Conservation (phyloP, 139 green algal genomes). For the Zygnema cylindricum region DNA sequence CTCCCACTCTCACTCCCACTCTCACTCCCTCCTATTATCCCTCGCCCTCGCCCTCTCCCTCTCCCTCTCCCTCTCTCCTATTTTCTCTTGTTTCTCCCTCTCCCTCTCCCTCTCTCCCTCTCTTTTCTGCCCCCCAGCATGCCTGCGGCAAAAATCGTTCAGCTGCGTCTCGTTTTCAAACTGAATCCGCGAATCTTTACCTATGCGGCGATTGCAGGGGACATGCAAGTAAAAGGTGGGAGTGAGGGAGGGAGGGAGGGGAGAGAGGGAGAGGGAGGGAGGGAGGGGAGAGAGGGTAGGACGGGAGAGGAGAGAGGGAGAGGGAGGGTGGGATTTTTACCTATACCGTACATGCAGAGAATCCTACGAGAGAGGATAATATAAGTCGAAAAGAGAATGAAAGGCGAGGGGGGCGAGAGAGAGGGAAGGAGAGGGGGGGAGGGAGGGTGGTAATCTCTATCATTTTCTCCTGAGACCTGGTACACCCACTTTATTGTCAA, state of each 20-base stretch:
- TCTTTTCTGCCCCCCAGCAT: slow-evolving; percentile 15
- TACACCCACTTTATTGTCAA: background rate
- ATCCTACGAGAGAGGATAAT: background rate
- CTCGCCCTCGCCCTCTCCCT: background rate
- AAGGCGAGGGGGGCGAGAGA: no score
- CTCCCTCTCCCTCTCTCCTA: background rate
- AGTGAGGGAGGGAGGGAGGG: background rate
- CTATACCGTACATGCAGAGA: background rate
- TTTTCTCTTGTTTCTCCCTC: no score
- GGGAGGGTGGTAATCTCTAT: no score
- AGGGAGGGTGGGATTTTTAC: background rate
- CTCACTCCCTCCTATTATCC: no score
- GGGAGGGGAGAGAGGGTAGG: background rate
- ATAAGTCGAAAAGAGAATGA: no score
- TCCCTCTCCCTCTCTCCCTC: background rate
- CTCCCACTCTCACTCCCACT: no score
- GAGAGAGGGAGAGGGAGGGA: background rate
- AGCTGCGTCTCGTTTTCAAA: slow-evolving; percentile 26
- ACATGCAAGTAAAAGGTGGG: background rate
- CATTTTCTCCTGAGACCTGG: no score
- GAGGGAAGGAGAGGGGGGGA: no score
- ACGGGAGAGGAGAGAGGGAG: background rate
- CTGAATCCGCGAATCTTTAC: slow-evolving; percentile 17
- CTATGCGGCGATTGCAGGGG: slow-evolving; percentile 12
- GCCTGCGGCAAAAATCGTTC: background rate